phyloP scores from a whole-genome alignment of 2,329 filamentous ascomycete species.

The Pseudogymnoascus sp. region DNA sequence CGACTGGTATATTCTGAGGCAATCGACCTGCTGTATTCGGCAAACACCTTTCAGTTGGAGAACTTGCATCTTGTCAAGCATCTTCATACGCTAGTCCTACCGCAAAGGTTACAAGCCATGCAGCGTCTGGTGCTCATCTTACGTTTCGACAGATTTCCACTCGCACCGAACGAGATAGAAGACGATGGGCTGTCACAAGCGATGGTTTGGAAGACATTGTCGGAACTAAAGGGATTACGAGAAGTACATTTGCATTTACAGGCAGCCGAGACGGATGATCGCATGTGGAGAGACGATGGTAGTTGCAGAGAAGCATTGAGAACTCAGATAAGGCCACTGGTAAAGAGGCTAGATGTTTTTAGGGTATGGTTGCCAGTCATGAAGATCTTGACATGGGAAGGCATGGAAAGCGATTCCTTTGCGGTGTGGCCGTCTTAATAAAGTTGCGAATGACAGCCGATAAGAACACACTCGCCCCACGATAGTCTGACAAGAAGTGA shows the following conservation, averaged over 20 bases:
- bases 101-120: neutral
- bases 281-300: neutral
- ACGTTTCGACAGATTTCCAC: neutral
- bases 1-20: neutral
- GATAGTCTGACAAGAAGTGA: neutral
- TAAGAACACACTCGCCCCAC: neutral
- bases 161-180: neutral
- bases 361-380: neutral
- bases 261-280: neutral
- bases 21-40: neutral
- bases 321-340: neutral
- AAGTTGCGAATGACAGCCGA: neutral
- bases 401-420: neutral
- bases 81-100: constrained; percentile 5
- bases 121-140: neutral
- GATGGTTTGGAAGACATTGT: constrained; percentile 1
- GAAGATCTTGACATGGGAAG: neutral
- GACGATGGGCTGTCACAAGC: neutral
- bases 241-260: constrained; percentile 3
- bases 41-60: neutral
- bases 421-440: neutral
- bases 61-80: neutral
- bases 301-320: constrained; percentile 1
- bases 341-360: neutral
- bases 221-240: neutral